phyloP scores from a whole-genome alignment of 164 flowering plant species.

The Tetrastigma voinierianum region DNA sequence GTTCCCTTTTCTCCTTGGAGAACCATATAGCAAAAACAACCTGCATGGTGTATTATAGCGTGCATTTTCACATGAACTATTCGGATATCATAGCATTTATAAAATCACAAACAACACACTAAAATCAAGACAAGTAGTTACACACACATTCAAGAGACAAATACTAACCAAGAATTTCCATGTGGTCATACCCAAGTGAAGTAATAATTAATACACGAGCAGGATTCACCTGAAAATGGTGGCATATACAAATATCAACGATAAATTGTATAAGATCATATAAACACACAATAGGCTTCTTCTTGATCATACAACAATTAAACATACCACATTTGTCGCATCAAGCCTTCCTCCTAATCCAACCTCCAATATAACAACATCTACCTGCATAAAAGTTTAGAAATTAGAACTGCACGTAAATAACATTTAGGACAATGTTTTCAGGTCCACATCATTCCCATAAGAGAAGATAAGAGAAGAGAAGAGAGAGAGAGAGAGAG shows the following conservation, averaged over 20 bases:
- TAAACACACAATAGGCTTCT: not conserved
- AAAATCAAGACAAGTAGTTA: too few species aligned
- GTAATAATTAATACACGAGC: constrained; percentile 89
- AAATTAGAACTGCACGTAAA: too few species aligned
- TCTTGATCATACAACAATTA: constrained; percentile 2
- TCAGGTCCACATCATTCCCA: not conserved
- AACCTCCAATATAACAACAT: constrained; percentile 96
- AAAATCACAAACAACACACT: too few species aligned
- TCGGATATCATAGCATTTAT: too few species aligned
- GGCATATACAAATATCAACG: constrained; percentile 7
- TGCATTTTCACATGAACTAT: too few species aligned
- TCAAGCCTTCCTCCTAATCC: constrained; percentile 96
- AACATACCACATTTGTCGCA: constrained; percentile 93
- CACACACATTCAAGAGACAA: not conserved
- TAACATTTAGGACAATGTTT: not conserved
- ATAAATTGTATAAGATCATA: not conserved
- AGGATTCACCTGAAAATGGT: constrained; percentile 70
- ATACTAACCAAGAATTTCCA: constrained; percentile 98
- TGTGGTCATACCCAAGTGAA: constrained; percentile 98
- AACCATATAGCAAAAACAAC: too few species aligned
- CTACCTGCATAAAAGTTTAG: constrained; percentile 55
- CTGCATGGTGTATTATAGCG: too few species aligned
- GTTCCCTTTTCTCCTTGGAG: too few species aligned
- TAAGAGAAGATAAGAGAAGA: too few species aligned
- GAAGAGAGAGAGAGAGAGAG: too few species aligned